phyloP scores from a whole-genome alignment of 352 stramenopile species.

The Vaucheria bursata region DNA sequence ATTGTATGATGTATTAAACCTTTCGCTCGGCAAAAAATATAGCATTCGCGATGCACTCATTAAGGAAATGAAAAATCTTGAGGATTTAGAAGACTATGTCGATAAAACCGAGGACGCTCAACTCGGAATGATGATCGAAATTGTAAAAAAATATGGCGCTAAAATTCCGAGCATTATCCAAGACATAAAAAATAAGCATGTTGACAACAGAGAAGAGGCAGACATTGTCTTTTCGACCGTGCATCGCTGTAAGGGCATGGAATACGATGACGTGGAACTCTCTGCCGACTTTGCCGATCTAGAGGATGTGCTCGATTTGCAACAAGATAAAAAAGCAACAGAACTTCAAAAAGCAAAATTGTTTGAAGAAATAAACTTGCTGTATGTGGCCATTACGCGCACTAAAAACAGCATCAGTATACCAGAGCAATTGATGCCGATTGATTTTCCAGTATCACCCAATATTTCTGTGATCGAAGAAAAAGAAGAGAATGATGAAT shows the following conservation, averaged over 20 bases:
- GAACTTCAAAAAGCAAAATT: conserved; percentile 11
- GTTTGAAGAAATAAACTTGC: conserved; percentile 14
- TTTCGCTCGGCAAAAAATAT: conserved; percentile 1
- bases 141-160: conserved; percentile 11
- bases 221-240: conserved; percentile 12
- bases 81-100: conserved; percentile 4
- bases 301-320: background rate
- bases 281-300: conserved; percentile 1
- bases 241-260: conserved; percentile 5
- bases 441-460: background rate
- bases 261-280: conserved; percentile 4
- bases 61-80: conserved; percentile 10
- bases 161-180: conserved; percentile 11
- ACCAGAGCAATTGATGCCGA: background rate
- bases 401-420: background rate
- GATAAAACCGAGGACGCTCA: conserved; percentile 8
- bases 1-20: conserved; percentile 10
- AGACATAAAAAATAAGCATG: conserved; percentile 11
- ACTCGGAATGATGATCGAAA: background rate
- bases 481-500: conserved; percentile 6
- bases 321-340: conserved; percentile 3
- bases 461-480: conserved; percentile 2
- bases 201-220: conserved; percentile 4
- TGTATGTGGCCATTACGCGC: conserved; percentile 8
- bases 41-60: conserved; percentile 5